These are phyloP conservation scores for Oryza longistaminata DNA, from an alignment of 176 grass and related monocot genomes.

Conservation along the genomic window DNA sequence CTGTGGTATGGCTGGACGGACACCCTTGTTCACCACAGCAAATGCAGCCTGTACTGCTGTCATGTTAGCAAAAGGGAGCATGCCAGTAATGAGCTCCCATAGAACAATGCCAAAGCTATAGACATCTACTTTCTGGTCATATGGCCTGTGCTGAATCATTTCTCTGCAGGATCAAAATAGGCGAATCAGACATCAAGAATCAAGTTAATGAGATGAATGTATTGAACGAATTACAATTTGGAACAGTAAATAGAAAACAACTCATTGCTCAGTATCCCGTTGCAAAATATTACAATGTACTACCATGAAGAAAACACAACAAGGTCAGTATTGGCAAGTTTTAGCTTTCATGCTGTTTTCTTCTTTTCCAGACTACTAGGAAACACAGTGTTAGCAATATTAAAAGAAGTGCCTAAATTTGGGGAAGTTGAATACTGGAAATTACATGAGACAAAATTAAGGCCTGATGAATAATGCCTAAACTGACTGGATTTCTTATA, in stretches of 20 bases:
- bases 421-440: background rate
- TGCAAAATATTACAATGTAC: background rate
- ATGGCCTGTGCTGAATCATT: conserved; percentile 60
- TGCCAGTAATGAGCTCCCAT: conserved; percentile 52
- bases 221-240: background rate
- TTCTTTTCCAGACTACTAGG: background rate
- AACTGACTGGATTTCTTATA: background rate
- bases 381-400: background rate
- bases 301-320: background rate
- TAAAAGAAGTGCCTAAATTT: background rate
- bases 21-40: conserved; percentile 54
- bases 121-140: conserved; percentile 55
- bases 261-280: background rate
- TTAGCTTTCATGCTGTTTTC: background rate
- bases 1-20: conserved; percentile 46
- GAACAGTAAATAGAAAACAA: background rate
- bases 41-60: conserved; percentile 53
- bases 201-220: background rate
- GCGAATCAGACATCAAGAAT: background rate
- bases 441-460: background rate
- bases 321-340: background rate
- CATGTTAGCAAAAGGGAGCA: conserved; percentile 53
- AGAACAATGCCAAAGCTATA: conserved; percentile 56
- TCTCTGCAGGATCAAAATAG: conserved; percentile 34
- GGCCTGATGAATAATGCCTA: background rate